Conservation (phyloP, 371 early-diverging fungal species). For the Syncephalis fuscata region DNA sequence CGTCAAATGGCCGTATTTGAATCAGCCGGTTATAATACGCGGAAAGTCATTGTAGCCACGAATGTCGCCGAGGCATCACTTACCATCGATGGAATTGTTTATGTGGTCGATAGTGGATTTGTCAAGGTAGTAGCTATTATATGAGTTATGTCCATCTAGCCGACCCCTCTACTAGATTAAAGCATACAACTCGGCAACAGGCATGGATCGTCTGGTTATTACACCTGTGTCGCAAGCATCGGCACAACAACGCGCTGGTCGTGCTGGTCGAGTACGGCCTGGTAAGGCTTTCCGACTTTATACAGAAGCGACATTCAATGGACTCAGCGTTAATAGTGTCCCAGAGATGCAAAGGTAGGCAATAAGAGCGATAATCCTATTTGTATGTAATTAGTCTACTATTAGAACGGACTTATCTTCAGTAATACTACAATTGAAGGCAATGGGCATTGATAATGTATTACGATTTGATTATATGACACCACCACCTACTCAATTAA, state of each 20-base stretch:
- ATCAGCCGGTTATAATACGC: constrained; percentile 21
- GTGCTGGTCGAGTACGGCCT: constrained; percentile 56
- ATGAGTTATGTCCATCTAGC: not conserved
- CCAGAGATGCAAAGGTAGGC: constrained; percentile 57
- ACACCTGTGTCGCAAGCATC: constrained; percentile 49
- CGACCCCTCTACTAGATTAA: constrained; percentile 25
- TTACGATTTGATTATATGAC: constrained; percentile 58
- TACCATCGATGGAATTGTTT: constrained; percentile 69
- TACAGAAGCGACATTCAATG: constrained; percentile 42
- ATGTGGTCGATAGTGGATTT: constrained; percentile 71
- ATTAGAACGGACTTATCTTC: constrained; percentile 32
- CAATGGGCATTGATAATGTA: constrained; percentile 63
- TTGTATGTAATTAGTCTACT: not conserved
- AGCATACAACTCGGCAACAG: constrained; percentile 39
- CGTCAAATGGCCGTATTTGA: constrained; percentile 54
- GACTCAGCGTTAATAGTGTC: constrained; percentile 24
- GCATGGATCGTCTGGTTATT: constrained; percentile 38
- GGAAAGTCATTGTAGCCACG: constrained; percentile 73
- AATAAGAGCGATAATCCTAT: not conserved
- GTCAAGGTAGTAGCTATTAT: constrained; percentile 38
- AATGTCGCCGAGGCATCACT: constrained; percentile 74
- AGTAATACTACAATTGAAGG: constrained; percentile 47
- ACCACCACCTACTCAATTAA: constrained; percentile 12
- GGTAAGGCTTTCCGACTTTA: constrained; percentile 56
- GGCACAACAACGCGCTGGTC: constrained; percentile 63